Conservation (phyloP, 352 stramenopile species). For the Stramenopiles sp. region DNA sequence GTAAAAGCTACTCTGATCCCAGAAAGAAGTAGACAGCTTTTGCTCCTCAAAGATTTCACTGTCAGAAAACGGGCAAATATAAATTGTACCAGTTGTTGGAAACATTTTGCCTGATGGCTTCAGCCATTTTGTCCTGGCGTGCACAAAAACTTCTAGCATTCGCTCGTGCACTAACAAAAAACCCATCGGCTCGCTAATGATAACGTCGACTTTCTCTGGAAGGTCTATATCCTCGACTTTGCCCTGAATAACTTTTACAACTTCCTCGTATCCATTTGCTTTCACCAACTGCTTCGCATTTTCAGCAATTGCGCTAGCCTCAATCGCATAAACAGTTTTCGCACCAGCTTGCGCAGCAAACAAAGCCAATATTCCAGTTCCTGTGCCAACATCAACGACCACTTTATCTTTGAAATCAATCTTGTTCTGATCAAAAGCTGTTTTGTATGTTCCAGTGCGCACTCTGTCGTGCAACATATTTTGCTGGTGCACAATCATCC, state of each 20-base stretch:
- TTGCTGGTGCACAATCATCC: conserved; percentile 91
- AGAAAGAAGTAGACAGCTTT: conserved; percentile 72
- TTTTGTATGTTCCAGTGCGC: conserved; percentile 93
- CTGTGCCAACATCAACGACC: conserved; percentile 96
- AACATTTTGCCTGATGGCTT: conserved; percentile 89
- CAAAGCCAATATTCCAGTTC: conserved; percentile 92
- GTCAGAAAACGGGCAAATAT: conserved; percentile 77
- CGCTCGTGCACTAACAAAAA: conserved; percentile 97
- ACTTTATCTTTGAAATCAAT: conserved; percentile 86
- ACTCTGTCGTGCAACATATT: conserved; percentile 99
- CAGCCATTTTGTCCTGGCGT: conserved; percentile 78
- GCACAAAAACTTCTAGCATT: conserved; percentile 95
- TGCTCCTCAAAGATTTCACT: conserved; percentile 76
- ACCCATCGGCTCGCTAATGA: conserved; percentile 98
- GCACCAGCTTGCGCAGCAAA: conserved; percentile 93
- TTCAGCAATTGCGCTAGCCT: conserved; percentile 92
- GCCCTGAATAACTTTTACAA: conserved; percentile 89
- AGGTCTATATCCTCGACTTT: conserved; percentile 90
- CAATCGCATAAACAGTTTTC: conserved; percentile 79
- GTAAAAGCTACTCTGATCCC: conserved; percentile 85
- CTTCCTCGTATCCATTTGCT: conserved; percentile 76
- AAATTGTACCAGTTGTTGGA: conserved; percentile 89
- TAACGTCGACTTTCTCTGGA: conserved; percentile 87
- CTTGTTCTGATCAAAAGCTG: conserved; percentile 85
- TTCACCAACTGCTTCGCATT: conserved; percentile 76